A percentile compares a stretch with the other conserved stretches of the same genome.
phyloP scores from a whole-genome alignment of 768 basidiomycete genomes.

The Harrya chromipes region DNA sequence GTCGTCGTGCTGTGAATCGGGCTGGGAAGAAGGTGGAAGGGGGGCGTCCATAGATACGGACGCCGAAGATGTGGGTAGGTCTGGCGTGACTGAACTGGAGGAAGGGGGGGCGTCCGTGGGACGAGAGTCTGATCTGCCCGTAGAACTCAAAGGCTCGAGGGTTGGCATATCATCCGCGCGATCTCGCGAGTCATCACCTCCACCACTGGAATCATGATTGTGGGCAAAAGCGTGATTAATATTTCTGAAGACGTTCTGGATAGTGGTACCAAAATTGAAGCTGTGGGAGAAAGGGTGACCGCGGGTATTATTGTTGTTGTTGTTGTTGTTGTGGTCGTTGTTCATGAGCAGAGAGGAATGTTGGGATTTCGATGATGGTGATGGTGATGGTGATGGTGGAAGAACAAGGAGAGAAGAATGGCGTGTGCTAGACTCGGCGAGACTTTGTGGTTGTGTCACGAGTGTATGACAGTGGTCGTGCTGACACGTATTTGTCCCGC shows the following conservation, averaged over 20 bases:
- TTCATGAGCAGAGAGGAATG: conserved; percentile 9
- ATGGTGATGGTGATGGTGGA: conserved; percentile 17
- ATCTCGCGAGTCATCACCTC: neutral
- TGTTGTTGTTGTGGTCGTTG: conserved; percentile 10
- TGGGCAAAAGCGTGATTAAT: conserved; percentile 31
- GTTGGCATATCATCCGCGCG: neutral
- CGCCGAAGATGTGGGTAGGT: conserved; percentile 1
- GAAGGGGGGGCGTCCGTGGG: conserved; percentile 4
- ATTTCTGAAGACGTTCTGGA: conserved; percentile 31
- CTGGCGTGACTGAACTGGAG: neutral
- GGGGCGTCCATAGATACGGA: conserved; percentile 4
- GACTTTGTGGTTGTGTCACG: neutral
- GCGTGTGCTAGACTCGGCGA: conserved; percentile 6
- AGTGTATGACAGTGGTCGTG: neutral
- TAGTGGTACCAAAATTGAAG: conserved; percentile 26
- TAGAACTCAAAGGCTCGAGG: conserved; percentile 3
- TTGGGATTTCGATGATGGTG: no score
- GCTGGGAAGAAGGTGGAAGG: conserved; percentile 5
- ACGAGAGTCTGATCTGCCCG: neutral
- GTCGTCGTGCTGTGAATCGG: conserved; percentile 18
- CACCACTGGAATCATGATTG: conserved; percentile 2
- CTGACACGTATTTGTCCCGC: conserved; percentile 21
- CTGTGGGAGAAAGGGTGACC: conserved; percentile 10
- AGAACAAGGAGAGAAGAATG: conserved; percentile 11
- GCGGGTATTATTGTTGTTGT: conserved; percentile 1